Evolutionary conservation across 768 basidiomycete genomes (phyloP), one percentile per base, ranked within the genome.

Genomic region (Mycena albidolilacea): DNA sequence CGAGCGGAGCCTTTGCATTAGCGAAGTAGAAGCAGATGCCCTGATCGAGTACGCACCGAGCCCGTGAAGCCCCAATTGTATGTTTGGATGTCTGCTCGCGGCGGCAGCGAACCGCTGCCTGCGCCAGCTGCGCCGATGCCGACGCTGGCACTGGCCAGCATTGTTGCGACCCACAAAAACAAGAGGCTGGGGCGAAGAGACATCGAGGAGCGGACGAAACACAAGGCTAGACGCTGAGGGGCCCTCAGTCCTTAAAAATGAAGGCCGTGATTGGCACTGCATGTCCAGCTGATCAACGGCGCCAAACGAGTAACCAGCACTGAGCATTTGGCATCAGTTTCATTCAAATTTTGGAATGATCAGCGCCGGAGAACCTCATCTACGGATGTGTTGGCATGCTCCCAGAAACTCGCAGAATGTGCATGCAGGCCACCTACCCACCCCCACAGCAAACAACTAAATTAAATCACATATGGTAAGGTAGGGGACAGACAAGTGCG

Each of bases 321-420:
- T 6, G n/a, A 11, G 41, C 41, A 41, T 7, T 23, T 23, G 23
- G 23, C 23, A 23, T 43, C 50, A 21, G 50, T 52, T 52, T 52
- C 50, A 52, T 52, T 52, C n/a, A 52, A 52, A 52, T 52, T 52
- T 52, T 52, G 50, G 50, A 52, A 52, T 52, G 50, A 52, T n/a
- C 21, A 52, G n/a, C 50, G 19, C 50, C n/a, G n/a, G 50, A 52
- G 50, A 52, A 52, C 50, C 50, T 52, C 50, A 52, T 52, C 50
- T 52, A 52, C 50, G 41, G 41, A 43, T 43, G 50, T 52, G 50
- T 52, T 52, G 50, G 50, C 50, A 19, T 52, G 50, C 50, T 52
- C 50, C 50, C 50, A 19, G 50, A 52, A 52, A 52, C 50, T 52
- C 50, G 19, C 50, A 52, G 50, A 52, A 52, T 52, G 50, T 52